A percentile compares a stretch with the other conserved stretches of the same genome.
Conservation (phyloP, 192 early-diverging fungal genomes). For the Coemansia erecta region DNA sequence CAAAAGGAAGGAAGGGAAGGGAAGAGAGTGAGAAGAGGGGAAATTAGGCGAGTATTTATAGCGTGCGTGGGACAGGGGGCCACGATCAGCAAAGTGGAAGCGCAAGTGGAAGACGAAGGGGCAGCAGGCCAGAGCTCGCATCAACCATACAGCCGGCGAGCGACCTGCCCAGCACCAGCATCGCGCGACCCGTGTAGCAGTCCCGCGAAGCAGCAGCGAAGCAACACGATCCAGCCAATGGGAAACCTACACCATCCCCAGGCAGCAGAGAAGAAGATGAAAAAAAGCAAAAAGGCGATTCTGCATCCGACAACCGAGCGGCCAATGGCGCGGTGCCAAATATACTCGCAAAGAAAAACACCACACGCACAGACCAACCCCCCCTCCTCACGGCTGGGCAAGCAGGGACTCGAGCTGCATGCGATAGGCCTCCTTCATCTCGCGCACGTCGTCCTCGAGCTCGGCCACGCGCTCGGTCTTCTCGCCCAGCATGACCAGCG, state of each 20-base stretch:
- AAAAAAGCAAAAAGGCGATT: too few species aligned
- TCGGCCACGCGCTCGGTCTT: constrained; percentile 84
- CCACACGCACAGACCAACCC: constrained; percentile 3
- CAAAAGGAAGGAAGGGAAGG: background rate
- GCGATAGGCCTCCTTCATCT: constrained; percentile 77
- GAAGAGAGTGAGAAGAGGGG: background rate
- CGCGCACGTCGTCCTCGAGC: constrained; percentile 68
- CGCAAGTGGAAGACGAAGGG: too few species aligned
- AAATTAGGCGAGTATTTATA: background rate
- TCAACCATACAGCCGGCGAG: background rate
- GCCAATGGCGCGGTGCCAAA: too few species aligned
- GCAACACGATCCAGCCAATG: constrained; percentile 14
- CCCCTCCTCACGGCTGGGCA: constrained; percentile 34
- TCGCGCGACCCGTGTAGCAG: constrained; percentile 1
- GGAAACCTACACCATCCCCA: constrained; percentile 7
- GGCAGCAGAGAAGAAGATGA: too few species aligned
- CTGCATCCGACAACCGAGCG: background rate
- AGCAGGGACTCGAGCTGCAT: constrained; percentile 62
- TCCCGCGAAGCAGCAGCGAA: too few species aligned
- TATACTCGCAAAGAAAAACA: too few species aligned
- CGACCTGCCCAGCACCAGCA: background rate
- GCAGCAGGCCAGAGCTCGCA: too few species aligned
- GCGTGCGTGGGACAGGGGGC: too few species aligned
- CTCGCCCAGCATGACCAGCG: constrained; percentile 87
- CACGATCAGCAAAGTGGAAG: too few species aligned